These are phyloP conservation scores for Heterobasidion occidentale DNA, from an alignment of 1,284 basidiomycete genomes.

Conservation along the genomic window DNA sequence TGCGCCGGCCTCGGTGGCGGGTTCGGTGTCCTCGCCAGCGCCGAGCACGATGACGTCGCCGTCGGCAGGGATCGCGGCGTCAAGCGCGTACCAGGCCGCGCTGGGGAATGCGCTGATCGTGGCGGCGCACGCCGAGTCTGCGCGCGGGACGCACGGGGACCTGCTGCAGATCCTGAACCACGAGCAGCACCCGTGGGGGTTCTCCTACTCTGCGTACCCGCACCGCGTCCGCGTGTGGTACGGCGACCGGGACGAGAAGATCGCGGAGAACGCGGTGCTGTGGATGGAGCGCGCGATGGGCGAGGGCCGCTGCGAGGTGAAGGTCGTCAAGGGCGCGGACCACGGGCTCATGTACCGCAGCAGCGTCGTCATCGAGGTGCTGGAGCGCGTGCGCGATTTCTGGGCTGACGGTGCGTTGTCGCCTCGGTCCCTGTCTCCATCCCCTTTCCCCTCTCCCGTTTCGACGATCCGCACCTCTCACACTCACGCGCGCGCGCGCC, in stretches of 20 bases:
- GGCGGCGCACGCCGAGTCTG: constrained; percentile 91
- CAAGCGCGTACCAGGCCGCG: constrained; percentile 53
- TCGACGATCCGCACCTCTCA: no score
- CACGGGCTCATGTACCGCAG: constrained; percentile 91
- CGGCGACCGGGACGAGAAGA: constrained; percentile 89
- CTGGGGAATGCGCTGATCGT: constrained; percentile 83
- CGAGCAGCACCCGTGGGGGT: constrained; percentile 79
- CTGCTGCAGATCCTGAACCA: constrained; percentile 87
- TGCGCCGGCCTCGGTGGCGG: constrained; percentile 32
- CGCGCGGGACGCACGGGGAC: constrained; percentile 86
- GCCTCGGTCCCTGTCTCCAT: background rate
- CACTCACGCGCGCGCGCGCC: no score
- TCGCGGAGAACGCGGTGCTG: constrained; percentile 78
- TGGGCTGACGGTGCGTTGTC: constrained; percentile 36
- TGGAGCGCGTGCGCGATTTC: constrained; percentile 60
- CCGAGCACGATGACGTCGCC: constrained; percentile 10
- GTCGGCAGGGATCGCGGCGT: constrained; percentile 26
- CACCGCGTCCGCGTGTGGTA: constrained; percentile 88
- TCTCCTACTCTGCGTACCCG: constrained; percentile 72
- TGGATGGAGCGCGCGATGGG: constrained; percentile 89
- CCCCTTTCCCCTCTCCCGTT: background rate
- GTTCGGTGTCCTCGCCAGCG: constrained; percentile 34
- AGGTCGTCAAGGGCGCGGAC: constrained; percentile 81
- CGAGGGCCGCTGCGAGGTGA: constrained; percentile 66
- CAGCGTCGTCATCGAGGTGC: constrained; percentile 80